These are phyloP conservation scores for Prunus salicina DNA, from an alignment of 306 rosid species.

Conservation along the genomic window DNA sequence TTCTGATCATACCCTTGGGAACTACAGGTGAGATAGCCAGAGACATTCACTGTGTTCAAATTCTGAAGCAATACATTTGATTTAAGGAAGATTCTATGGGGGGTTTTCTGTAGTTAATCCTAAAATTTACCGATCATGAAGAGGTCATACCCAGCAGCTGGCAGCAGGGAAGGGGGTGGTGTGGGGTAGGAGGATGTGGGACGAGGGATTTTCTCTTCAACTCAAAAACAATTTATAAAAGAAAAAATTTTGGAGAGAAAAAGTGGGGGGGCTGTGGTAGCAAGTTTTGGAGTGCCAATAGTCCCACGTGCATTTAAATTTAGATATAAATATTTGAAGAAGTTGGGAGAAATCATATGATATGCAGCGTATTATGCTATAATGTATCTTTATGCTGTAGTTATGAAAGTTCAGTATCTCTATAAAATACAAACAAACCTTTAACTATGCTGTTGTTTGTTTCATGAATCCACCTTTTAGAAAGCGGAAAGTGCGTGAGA, in stretches of 20 bases:
- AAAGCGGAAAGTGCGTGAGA: constrained; percentile 77
- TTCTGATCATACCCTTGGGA: constrained; percentile 40
- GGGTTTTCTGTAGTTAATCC: too few relatives aligned
- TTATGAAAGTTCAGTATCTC: background rate
- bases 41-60: background rate
- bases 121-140: too few relatives aligned
- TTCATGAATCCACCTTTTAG: constrained; percentile 31
- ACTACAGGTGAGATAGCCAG: constrained; percentile 44
- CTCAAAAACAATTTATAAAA: background rate
- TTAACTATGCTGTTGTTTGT: background rate
- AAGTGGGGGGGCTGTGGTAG: background rate
- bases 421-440: background rate
- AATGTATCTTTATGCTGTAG: background rate
- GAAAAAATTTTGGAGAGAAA: background rate
- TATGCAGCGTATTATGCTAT: background rate
- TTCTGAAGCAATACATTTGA: background rate
- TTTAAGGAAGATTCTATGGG: background rate
- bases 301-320: background rate
- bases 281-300: background rate
- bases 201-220: too few relatives aligned
- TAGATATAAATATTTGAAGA: background rate
- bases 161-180: background rate
- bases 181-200: background rate
- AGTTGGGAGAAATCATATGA: background rate
- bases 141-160: background rate